phyloP scores from a whole-genome alignment of 352 stramenopile species.

The Phytophthora sp. region DNA sequence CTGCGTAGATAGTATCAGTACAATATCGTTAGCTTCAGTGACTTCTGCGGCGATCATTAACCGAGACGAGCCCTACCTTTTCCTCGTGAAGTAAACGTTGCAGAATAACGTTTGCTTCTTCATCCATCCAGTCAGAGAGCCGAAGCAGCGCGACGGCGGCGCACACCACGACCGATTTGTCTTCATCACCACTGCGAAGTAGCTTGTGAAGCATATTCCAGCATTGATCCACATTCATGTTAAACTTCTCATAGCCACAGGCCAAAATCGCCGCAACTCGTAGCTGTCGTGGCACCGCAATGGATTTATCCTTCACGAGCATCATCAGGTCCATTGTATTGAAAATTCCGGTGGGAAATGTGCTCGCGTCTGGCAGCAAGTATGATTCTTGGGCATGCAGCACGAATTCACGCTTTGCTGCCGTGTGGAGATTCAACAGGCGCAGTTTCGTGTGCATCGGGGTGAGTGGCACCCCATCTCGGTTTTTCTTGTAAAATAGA shows the following conservation, averaged over 20 bases:
- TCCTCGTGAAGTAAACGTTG: conserved; percentile 85
- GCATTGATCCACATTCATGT: conserved; percentile 63
- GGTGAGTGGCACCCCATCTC: conserved; percentile 47
- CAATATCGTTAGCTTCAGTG: no score
- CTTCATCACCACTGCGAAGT: conserved; percentile 57
- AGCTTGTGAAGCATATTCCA: conserved; percentile 69
- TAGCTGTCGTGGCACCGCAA: conserved; percentile 60
- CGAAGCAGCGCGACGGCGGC: conserved; percentile 76
- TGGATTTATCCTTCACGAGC: conserved; percentile 76
- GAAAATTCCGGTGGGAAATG: conserved; percentile 68
- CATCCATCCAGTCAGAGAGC: conserved; percentile 87
- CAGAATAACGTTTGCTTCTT: conserved; percentile 82
- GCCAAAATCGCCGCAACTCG: conserved; percentile 78
- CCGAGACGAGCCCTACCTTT: conserved; percentile 38
- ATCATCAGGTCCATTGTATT: conserved; percentile 88
- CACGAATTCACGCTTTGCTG: conserved; percentile 71
- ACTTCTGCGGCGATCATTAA: not conserved
- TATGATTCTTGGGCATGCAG: conserved; percentile 70
- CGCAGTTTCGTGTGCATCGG: conserved; percentile 80
- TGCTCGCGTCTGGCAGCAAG: conserved; percentile 54
- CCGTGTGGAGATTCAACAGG: conserved; percentile 74
- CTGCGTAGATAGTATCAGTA: no score
- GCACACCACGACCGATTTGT: conserved; percentile 75
- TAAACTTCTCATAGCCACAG: conserved; percentile 78
- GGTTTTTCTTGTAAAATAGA: conserved; percentile 74